Base-by-base conservation (phyloP, 1,284 basidiomycete species). In the Cryptococcus sp. region DNA sequence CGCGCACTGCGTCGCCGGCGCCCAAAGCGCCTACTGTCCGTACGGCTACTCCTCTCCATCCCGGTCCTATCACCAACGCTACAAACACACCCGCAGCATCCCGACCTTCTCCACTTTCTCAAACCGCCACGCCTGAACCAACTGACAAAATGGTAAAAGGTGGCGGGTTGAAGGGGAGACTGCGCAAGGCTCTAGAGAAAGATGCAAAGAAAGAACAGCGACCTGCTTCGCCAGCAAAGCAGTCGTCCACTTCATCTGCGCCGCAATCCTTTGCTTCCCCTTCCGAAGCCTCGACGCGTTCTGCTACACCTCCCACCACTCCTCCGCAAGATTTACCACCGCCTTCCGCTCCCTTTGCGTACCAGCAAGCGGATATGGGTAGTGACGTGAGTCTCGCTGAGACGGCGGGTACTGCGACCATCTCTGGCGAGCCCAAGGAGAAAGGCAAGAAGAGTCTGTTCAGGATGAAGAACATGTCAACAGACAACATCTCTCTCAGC, bases 401-500 rank as follows among this genome's bases (percentile, higher is more conserved):
- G 57, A 77, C 73, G 11, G 72, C 72, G 43, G 63, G 69, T 22
- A 76, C 74, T 5, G 67, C 73, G 23, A 70, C 69, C 38, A 62
- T 60, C 23, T 48, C 62, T 25, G 63, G 47, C 13, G 56, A 59
- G 20, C 63, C 65, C 41, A 88, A 50, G 83, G 16, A 85, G 82
- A 77, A 78, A 62, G 58, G 57, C 10, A 73, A 70, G 59, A 63
- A 64, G 47, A 64, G 76, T 17, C 61, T 74, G 63, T 94, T 99
- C 83, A 95, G 93, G 78, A 87, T 89, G 64, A 87, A 89, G 66
- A 98, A 99, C 76, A 88, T 89, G 50, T 93, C 89, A 56, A 96
- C 93, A 46, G 94, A 99, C 78, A 99, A 99, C 78, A 95, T 99
- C 63, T 96, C 93, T 37, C 86, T 99, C 51, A 91, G 89, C 34